A percentile compares a stretch with the other conserved stretches of the same genome.
phyloP scores from a whole-genome alignment of 1,284 basidiomycete genomes.

The Butyriboletus appendiculatus region DNA sequence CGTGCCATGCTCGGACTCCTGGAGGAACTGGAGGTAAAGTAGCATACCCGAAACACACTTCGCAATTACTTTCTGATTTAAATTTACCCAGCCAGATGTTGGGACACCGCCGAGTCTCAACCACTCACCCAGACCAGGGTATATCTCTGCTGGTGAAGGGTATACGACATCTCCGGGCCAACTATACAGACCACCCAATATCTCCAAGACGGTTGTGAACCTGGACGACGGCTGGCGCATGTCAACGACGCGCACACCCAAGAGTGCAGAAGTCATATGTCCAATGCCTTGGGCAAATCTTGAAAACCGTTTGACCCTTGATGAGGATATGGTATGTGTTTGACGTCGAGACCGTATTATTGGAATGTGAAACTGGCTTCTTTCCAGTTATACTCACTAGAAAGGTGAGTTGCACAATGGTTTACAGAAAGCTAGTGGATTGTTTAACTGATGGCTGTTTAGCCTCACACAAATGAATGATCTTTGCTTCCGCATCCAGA shows the following conservation, averaged over 20 bases:
- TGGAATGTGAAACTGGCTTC: neutral
- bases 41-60: neutral
- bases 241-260: constrained; percentile 28
- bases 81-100: constrained; percentile 25
- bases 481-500: constrained; percentile 41
- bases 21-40: constrained; percentile 40
- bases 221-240: constrained; percentile 30
- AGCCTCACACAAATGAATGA: constrained; percentile 38
- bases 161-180: constrained; percentile 12
- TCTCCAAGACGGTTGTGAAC: constrained; percentile 5
- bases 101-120: constrained; percentile 7
- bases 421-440: neutral
- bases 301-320: constrained; percentile 15
- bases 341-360: neutral
- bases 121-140: constrained; percentile 12
- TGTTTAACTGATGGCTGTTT: neutral
- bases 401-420: constrained; percentile 22
- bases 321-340: constrained; percentile 31
- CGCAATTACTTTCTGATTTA: constrained; percentile 1
- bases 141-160: constrained; percentile 2
- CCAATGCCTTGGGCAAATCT: constrained; percentile 29
- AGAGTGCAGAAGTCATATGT: constrained; percentile 32
- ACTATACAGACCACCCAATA: neutral
- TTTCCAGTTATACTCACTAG: constrained; percentile 33
- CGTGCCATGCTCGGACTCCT: constrained; percentile 43